Evolutionary conservation across 139 green algal genomes (phyloP), one percentile per base, ranked within the genome.

Genomic region (Chlorella sp.): DNA sequence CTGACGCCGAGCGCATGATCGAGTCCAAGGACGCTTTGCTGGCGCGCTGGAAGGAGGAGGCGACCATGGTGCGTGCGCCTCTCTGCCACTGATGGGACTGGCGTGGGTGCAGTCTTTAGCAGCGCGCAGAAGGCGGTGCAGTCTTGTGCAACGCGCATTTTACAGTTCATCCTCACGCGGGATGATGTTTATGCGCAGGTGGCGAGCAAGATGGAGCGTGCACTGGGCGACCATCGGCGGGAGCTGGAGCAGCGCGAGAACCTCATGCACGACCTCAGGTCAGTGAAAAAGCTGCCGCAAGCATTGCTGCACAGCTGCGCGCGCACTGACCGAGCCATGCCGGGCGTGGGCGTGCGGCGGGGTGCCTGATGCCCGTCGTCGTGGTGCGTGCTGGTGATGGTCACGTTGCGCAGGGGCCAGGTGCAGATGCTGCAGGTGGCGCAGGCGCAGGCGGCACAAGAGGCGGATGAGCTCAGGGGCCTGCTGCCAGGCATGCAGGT

Each of bases 1-100:
- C 71, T 0, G 83, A 88, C 72, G 80, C 79, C 35, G 83, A 86
- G 69, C 69, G 74, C 30, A 69, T 86, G 69, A 55, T 88, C 32
- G 69, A 64, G 23, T 65, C 34, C 30, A 84, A 86, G 70, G 77
- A 88, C 66, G 69, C 63, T 24, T 62, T 88, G 73, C 73, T 88
- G 62, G 73, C 75, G 1, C 51, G 67, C 0, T 88, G 80, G 77
- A 79, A 77, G 49, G 76, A 85, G 71, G 83, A 87, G 60, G 78
- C 82, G 26, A 72, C 84, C 35, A 71, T 71, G 79, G 79, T 88
- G 60, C 74, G 75, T 3, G 24, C n/a, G n/a, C n/a, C n/a, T n/a
- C n/a, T n/a, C n/a, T n/a, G n/a, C n/a, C n/a, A n/a, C n/a, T n/a
- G n/a, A n/a, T n/a, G n/a, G n/a, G n/a, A n/a, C n/a, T n/a, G n/a